Evolutionary conservation across 768 basidiomycete species (phyloP).

Genomic region (Serendipita sp.): DNA sequence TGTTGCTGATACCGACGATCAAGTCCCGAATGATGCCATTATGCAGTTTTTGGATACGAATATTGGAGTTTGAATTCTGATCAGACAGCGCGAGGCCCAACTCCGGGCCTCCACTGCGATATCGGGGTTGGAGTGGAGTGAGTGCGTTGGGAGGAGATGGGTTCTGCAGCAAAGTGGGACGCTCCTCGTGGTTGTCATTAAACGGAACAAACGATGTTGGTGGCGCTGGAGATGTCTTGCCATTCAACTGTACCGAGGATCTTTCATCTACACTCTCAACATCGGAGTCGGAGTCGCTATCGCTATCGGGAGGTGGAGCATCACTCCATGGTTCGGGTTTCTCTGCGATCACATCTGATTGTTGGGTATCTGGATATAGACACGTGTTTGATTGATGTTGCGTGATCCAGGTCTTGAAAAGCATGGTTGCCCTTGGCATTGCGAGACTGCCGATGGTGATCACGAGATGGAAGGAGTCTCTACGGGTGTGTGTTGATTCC

Average conservation of each 20-base stretch:
- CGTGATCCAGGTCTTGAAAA: background rate
- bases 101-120: no score
- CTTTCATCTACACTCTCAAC: no score
- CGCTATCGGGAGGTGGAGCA: background rate
- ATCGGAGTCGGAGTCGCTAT: background rate
- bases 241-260: no score
- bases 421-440: background rate
- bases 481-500: background rate
- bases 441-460: background rate
- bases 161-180: no score
- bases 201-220: no score
- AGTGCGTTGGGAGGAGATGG: no score
- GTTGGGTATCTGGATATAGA: background rate
- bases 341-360: background rate
- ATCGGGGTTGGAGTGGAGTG: no score
- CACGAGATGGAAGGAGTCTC: background rate
- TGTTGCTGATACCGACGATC: background rate
- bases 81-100: background rate
- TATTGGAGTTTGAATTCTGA: background rate
- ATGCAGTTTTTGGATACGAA: background rate
- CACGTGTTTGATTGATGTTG: background rate
- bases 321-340: background rate
- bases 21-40: background rate
- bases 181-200: no score
- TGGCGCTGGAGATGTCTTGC: no score